Evolutionary conservation across 371 early-diverging fungal genomes (phyloP).

Genomic region (Dinochytrium kinnereticum): DNA sequence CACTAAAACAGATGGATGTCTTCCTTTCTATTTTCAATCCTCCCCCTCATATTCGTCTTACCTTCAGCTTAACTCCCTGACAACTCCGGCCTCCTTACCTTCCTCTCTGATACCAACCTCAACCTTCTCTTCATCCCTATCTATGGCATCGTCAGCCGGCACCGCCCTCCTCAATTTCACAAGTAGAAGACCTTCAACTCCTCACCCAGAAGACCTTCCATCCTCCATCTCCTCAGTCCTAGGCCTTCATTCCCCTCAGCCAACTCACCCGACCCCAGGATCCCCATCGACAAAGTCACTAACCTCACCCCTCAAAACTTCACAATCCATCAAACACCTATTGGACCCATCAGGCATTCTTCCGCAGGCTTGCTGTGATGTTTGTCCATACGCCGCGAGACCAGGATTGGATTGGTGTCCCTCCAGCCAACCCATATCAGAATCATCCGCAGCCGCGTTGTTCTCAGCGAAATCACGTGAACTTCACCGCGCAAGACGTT

Average conservation of each 20-base stretch:
- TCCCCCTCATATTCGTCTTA: neutral
- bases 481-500: neutral
- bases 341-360: neutral
- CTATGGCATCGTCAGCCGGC: neutral
- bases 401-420: neutral
- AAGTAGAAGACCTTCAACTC: neutral
- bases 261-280: neutral
- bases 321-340: neutral
- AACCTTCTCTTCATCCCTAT: neutral
- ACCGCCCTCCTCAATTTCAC: neutral
- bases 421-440: neutral
- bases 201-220: neutral
- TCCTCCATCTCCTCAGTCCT: neutral
- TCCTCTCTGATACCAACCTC: neutral
- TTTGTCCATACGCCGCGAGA: neutral
- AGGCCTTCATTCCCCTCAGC: neutral
- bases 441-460: neutral
- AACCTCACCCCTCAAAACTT: too few relatives aligned
- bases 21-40: neutral
- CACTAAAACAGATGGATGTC: neutral
- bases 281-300: too few relatives aligned
- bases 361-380: neutral
- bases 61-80: neutral
- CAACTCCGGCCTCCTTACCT: neutral
- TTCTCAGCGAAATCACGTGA: neutral